Evolutionary conservation across 768 basidiomycete genomes (phyloP).

Genomic region (Tylopilus plumbeoviolaceoides): DNA sequence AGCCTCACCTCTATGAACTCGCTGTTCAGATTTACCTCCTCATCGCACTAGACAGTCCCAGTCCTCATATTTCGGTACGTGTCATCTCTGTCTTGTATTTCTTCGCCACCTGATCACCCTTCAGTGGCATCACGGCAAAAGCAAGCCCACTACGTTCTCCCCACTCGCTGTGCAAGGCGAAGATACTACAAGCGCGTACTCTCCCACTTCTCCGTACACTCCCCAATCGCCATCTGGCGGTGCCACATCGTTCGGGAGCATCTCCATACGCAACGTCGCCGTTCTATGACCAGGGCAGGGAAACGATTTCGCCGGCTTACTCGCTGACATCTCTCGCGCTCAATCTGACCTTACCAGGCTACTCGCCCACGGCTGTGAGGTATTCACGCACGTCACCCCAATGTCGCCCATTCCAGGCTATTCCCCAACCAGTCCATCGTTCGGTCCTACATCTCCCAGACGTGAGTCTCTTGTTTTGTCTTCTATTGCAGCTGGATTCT

Average conservation of each 20-base stretch:
- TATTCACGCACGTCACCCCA: slow-evolving; percentile 84
- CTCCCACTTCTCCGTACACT: slow-evolving; percentile 86
- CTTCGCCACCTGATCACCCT: no score
- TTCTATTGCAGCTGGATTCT: background rate
- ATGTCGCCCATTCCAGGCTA: slow-evolving; percentile 83
- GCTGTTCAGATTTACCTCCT: no score
- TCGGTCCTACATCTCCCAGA: slow-evolving; percentile 87
- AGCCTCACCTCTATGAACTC: no score
- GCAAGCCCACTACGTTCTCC: slow-evolving; percentile 87
- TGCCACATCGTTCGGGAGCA: slow-evolving; percentile 72
- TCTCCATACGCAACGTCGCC: slow-evolving; percentile 82
- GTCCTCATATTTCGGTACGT: no score
- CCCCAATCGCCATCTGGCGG: slow-evolving; percentile 80
- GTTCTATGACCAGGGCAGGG: slow-evolving; percentile 65
- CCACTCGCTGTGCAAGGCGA: slow-evolving; percentile 88
- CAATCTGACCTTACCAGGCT: slow-evolving; percentile 74
- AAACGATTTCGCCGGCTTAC: slow-evolving; percentile 76
- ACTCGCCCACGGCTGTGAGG: slow-evolving; percentile 65
- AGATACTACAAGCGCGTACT: slow-evolving; percentile 73
- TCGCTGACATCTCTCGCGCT: slow-evolving; percentile 87
- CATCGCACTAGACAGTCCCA: no score
- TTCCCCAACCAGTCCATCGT: slow-evolving; percentile 87
- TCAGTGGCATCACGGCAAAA: slow-evolving; percentile 39
- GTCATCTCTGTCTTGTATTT: no score
- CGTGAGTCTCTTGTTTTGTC: slow-evolving; percentile 46